Evolutionary conservation across 1,284 basidiomycete species (phyloP).

Genomic region (Pseudozyma sp.): DNA sequence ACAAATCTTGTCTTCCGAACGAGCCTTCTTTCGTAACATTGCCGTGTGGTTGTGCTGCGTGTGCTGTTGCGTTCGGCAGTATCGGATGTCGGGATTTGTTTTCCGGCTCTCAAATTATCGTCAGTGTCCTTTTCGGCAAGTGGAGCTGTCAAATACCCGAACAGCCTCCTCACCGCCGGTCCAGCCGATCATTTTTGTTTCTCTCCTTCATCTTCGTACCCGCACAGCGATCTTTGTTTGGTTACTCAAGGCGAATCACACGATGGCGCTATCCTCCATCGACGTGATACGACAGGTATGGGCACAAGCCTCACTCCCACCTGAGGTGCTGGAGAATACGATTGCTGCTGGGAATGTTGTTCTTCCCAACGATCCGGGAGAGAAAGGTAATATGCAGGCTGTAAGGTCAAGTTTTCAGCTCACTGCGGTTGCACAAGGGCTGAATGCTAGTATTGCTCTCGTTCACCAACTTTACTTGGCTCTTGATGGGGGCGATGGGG

Average conservation of each 20-base stretch:
- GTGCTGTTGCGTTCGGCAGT: background rate
- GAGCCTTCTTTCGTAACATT: background rate
- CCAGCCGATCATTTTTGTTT: background rate
- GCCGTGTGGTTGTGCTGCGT: background rate
- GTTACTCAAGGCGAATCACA: no score
- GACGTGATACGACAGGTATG: slow-evolving; percentile 22
- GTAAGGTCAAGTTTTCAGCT: slow-evolving; percentile 26
- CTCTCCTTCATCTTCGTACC: background rate
- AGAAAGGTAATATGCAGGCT: slow-evolving; percentile 5
- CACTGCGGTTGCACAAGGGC: slow-evolving; percentile 33
- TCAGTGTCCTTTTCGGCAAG: no score
- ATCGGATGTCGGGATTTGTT: no score
- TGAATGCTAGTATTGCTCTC: slow-evolving; percentile 8
- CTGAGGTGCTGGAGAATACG: slow-evolving; percentile 14
- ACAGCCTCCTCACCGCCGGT: background rate
- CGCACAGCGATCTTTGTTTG: no score
- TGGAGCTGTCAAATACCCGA: background rate
- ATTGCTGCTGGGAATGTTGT: slow-evolving; percentile 6
- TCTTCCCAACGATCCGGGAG: slow-evolving; percentile 4
- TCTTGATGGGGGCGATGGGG: background rate
- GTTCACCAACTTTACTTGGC: slow-evolving; percentile 4
- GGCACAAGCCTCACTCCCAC: slow-evolving; percentile 13
- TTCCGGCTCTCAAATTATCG: no score
- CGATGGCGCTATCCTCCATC: background rate
- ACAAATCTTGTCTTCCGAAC: no score